Evolutionary conservation across 192 early-diverging fungal species (phyloP).

Genomic region (Fimicolochytrium jonesii): DNA sequence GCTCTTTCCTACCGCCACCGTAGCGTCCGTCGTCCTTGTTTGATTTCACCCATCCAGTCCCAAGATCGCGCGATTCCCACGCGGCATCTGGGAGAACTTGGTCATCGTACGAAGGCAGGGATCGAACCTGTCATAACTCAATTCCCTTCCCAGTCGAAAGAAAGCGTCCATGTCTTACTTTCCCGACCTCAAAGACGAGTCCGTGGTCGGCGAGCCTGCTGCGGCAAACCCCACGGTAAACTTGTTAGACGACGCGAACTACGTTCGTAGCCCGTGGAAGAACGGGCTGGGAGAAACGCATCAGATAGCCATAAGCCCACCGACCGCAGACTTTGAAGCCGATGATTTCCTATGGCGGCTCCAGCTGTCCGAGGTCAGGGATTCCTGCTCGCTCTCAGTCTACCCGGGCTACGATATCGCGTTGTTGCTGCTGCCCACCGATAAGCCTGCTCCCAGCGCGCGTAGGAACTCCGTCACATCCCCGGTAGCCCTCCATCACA

Average conservation of each 20-base stretch:
- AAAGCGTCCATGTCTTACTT: no score
- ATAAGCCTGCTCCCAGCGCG: background rate
- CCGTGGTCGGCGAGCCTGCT: no score
- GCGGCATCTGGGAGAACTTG: no score
- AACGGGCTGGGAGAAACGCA: constrained; percentile 60
- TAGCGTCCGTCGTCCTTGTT: no score
- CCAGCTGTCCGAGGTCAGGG: constrained; percentile 32
- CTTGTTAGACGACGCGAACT: constrained; percentile 14
- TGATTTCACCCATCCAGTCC: no score
- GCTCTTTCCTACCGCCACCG: no score
- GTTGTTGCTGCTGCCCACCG: constrained; percentile 29
- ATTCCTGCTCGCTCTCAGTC: constrained; percentile 49
- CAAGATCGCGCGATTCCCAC: no score
- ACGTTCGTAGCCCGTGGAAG: constrained; percentile 48
- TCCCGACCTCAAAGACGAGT: no score
- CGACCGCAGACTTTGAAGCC: constrained; percentile 30
- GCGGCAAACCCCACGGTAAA: no score
- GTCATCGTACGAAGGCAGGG: no score
- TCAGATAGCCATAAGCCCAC: constrained; percentile 55
- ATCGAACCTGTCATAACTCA: no score
- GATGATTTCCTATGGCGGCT: constrained; percentile 61
- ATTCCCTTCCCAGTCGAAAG: no score
- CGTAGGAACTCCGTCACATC: constrained; percentile 29
- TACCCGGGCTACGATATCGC: constrained; percentile 57
- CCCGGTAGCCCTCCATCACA: constrained; percentile 46